Conservation (phyloP, 441 rosid genomes). For the Jatropha multifida region DNA sequence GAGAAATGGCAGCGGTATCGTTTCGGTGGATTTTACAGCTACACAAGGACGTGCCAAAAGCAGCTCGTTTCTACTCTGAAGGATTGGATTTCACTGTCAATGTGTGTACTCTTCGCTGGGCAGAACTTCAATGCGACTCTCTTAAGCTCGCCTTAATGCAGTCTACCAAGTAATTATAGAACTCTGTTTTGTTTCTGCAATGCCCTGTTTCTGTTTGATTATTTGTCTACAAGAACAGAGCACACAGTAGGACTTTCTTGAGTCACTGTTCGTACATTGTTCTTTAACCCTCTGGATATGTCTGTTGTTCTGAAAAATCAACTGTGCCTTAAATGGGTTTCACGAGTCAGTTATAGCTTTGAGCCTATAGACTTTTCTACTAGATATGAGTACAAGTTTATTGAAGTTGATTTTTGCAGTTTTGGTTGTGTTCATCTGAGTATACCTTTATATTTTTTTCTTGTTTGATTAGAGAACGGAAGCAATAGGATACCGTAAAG, state of each 20-base stretch:
- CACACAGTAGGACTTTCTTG: neutral
- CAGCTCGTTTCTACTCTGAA: slow-evolving; percentile 80
- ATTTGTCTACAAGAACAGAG: slow-evolving; percentile 28
- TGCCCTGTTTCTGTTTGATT: slow-evolving; percentile 36
- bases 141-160: slow-evolving; percentile 78
- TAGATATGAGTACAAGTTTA: too few species aligned
- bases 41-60: slow-evolving; percentile 86
- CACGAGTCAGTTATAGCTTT: neutral
- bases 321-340: neutral
- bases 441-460: neutral
- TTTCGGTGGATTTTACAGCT: slow-evolving; percentile 90
- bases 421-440: neutral
- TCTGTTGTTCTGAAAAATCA: neutral
- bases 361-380: too few species aligned
- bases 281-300: too few species aligned
- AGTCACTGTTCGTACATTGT: too few species aligned
- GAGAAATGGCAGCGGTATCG: slow-evolving; percentile 55
- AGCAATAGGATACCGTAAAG: neutral
- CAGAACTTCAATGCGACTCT: slow-evolving; percentile 78
- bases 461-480: neutral
- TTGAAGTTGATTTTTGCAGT: neutral
- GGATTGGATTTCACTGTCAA: slow-evolving; percentile 77
- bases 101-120: slow-evolving; percentile 83
- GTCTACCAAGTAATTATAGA: slow-evolving; percentile 46
- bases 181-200: neutral